Conservation (phyloP, 1,284 basidiomycete genomes). For the Anthracocystis panici-leucophaei region DNA sequence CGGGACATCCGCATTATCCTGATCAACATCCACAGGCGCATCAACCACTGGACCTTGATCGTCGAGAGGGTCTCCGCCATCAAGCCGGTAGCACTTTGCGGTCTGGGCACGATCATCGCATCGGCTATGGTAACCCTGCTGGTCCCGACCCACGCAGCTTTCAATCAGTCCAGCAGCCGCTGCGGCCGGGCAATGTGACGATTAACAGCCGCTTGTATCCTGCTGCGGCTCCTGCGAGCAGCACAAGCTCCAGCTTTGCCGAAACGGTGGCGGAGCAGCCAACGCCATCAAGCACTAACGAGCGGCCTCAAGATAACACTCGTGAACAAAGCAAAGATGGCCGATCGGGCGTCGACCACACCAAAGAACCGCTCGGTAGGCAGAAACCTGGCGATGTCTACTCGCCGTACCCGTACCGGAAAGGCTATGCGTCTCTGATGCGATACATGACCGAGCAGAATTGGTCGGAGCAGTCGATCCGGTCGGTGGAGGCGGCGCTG, state of each 20-base stretch:
- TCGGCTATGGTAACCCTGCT: neutral
- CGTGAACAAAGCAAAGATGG: neutral
- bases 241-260: neutral
- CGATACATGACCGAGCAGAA: slow-evolving; percentile 51
- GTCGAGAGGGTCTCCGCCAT: slow-evolving; percentile 1
- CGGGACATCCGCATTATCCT: neutral
- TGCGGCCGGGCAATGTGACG: neutral
- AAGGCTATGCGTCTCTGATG: slow-evolving; percentile 51
- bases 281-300: neutral
- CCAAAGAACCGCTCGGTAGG: slow-evolving; percentile 6
- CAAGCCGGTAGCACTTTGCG: neutral
- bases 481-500: slow-evolving; percentile 46
- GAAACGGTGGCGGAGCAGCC: neutral
- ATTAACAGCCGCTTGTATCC: neutral
- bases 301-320: neutral
- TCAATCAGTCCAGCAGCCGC: neutral
- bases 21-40: slow-evolving; percentile 8
- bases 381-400: slow-evolving; percentile 42
- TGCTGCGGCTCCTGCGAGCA: neutral
- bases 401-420: slow-evolving; percentile 48
- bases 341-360: slow-evolving; percentile 4
- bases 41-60: neutral
- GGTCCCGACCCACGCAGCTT: slow-evolving; percentile 4
- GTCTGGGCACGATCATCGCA: neutral
- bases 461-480: slow-evolving; percentile 48